Evolutionary conservation across 1,284 basidiomycete species (phyloP).

Genomic region (Cutaneotrichosporon daszewskae): DNA sequence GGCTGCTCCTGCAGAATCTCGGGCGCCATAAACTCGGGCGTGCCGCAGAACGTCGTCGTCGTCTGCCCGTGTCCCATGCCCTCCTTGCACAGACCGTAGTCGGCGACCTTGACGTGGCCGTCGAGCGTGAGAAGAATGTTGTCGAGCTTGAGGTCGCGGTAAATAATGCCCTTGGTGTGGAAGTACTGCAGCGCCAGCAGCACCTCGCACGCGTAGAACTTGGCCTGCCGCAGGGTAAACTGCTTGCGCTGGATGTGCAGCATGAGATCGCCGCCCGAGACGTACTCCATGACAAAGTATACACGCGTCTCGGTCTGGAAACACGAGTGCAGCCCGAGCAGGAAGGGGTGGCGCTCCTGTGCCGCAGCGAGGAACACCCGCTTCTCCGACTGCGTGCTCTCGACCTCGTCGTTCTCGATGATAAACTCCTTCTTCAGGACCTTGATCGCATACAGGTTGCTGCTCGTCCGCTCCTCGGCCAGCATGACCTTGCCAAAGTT

Average conservation of each 20-base stretch:
- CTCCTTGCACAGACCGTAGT: conserved; percentile 99
- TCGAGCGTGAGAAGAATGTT: conserved; percentile 96
- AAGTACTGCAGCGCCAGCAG: conserved; percentile 95
- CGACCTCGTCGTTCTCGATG: conserved; percentile 99
- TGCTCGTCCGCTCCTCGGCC: conserved; percentile 92
- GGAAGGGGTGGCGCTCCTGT: conserved; percentile 92
- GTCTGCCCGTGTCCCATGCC: conserved; percentile 97
- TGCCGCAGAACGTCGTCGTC: conserved; percentile 99
- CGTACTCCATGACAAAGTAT: conserved; percentile 76
- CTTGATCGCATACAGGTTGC: conserved; percentile 94
- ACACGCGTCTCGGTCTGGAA: conserved; percentile 99
- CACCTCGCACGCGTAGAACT: conserved; percentile 99
- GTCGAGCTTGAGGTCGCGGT: conserved; percentile 91
- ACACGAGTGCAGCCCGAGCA: conserved; percentile 94
- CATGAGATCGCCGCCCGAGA: conserved; percentile 74
- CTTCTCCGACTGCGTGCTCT: conserved; percentile 99
- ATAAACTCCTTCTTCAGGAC: conserved; percentile 99
- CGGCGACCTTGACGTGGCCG: conserved; percentile 97
- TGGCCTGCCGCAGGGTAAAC: conserved; percentile 76
- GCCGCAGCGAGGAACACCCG: conserved; percentile 96
- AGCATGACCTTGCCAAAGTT: conserved; percentile 99
- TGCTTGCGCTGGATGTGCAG: conserved; percentile 75
- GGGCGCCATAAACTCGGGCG: conserved; percentile 99
- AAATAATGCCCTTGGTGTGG: conserved; percentile 95
- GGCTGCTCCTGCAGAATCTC: conserved; percentile 98